Base-by-base conservation (phyloP, 805 yeast species). In the Candida awuae region DNA sequence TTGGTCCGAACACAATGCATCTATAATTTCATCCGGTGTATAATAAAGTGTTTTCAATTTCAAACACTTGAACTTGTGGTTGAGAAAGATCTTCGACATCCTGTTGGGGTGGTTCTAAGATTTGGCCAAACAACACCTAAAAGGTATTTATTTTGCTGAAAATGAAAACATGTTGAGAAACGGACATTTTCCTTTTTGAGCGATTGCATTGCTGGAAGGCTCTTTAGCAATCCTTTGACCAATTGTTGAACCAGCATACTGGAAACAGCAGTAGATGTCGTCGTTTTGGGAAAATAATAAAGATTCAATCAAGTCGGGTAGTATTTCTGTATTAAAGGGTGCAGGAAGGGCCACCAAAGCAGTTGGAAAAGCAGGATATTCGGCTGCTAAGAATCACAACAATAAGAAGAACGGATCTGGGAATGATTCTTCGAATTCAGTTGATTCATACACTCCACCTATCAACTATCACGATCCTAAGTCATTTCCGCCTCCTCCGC, bases 241-340 rank as follows among this genome's bases (percentile, higher is more conserved):
- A n/a, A n/a, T n/a, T n/a, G n/a, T n/a, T n/a, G n/a, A n/a, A n/a
- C n/a, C n/a, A n/a, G n/a, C n/a, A n/a, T n/a, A n/a, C n/a, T n/a
- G n/a, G n/a, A n/a, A n/a, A n/a, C n/a, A n/a, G n/a, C n/a, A n/a
- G n/a, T n/a, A n/a, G n/a, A 53, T 49, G 58, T 57, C 63, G 51
- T 58, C 68, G 1, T 70, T 68, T 42, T 70, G 75, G 75, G 68
- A 66, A 15, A 65, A 70, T 37, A 71, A 75, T 55, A 75, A 74
- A 47, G 80, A 56, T 40, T 49, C 71, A 0, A 64, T 75, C 49
- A 72, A 71, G 42, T 50, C 67, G 1, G 80, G 69, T 0, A 71
- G 78, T 3, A 47, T 58, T 6, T 66, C 75, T 17, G 67, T 75
- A 0, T 63, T 63, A 35, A 67, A 63, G 42, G 78, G 77, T 5